Conservation (phyloP, 148 eudicot species). For the Polygonum maritimum region DNA sequence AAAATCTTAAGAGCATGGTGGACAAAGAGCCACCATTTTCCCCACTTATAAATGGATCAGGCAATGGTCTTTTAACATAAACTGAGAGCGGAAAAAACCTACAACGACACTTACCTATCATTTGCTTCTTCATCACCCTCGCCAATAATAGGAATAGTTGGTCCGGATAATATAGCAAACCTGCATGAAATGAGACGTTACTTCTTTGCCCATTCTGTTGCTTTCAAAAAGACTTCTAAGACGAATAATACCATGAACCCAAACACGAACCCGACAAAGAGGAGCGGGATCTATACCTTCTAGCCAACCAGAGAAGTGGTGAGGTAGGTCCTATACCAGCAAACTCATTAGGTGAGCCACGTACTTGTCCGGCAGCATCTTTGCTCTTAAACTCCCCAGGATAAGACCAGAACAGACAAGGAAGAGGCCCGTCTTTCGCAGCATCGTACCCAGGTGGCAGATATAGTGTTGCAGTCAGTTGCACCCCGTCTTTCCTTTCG, state of each 20-base stretch:
- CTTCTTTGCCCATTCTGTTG: neutral
- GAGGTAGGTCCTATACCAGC: conserved; percentile 93
- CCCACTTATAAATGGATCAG: neutral
- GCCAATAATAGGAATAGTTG: conserved; percentile 95
- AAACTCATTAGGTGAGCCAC: conserved; percentile 95
- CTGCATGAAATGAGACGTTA: conserved; percentile 24
- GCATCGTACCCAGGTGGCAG: conserved; percentile 90
- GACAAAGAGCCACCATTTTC: neutral
- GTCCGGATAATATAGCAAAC: conserved; percentile 87
- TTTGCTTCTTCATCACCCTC: conserved; percentile 92
- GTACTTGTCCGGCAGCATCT: conserved; percentile 96
- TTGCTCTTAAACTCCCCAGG: conserved; percentile 97
- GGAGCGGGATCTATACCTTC: conserved; percentile 32
- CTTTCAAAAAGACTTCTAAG: neutral
- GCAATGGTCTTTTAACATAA: neutral
- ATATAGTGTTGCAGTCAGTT: conserved; percentile 90
- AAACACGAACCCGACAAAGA: neutral
- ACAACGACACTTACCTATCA: conserved; percentile 45
- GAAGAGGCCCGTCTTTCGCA: conserved; percentile 77
- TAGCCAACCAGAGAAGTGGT: conserved; percentile 89
- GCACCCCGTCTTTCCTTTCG: conserved; percentile 89
- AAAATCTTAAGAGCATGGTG: neutral
- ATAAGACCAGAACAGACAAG: conserved; percentile 94
- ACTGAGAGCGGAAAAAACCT: neutral
- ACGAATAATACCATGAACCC: neutral